These are phyloP conservation scores for Fusarium sp. DNA, from an alignment of 2,329 filamentous ascomycete genomes.

Conservation along the genomic window DNA sequence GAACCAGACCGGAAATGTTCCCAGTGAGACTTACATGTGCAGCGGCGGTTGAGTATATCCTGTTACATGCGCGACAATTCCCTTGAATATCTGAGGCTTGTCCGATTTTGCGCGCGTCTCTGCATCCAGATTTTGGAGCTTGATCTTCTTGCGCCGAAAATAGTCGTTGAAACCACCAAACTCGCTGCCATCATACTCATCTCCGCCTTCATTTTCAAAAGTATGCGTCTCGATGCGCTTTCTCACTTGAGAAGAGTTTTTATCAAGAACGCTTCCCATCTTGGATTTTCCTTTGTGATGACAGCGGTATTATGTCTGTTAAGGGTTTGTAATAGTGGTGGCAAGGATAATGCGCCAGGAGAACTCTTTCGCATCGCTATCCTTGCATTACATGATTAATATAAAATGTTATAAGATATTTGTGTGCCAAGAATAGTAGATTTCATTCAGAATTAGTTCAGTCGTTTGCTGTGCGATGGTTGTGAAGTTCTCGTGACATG, in stretches of 20 bases:
- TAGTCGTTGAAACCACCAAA: constrained; percentile 95
- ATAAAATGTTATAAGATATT: background rate
- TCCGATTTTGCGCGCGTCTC: constrained; percentile 76
- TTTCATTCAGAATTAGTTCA: background rate
- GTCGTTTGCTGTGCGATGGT: background rate
- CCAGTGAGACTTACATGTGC: constrained; percentile 68
- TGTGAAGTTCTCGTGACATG: constrained; percentile 3
- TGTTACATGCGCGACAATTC: constrained; percentile 90
- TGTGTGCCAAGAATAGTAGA: background rate
- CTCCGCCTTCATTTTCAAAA: constrained; percentile 84
- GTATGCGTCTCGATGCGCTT: constrained; percentile 73
- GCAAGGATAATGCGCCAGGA: constrained; percentile 7
- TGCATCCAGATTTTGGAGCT: constrained; percentile 92
- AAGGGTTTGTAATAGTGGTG: constrained; percentile 14
- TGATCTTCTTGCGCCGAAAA: constrained; percentile 95
- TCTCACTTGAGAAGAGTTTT: constrained; percentile 70
- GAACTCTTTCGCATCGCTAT: constrained; percentile 1
- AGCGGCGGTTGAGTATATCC: constrained; percentile 96
- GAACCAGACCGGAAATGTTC: background rate
- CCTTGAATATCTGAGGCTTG: constrained; percentile 88
- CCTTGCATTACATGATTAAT: background rate
- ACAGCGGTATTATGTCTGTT: background rate
- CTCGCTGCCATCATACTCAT: constrained; percentile 87
- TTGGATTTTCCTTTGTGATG: constrained; percentile 26
- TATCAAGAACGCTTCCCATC: constrained; percentile 71